Base-by-base conservation (phyloP, 2,329 filamentous ascomycete genomes). In the Polychaeton citri region DNA sequence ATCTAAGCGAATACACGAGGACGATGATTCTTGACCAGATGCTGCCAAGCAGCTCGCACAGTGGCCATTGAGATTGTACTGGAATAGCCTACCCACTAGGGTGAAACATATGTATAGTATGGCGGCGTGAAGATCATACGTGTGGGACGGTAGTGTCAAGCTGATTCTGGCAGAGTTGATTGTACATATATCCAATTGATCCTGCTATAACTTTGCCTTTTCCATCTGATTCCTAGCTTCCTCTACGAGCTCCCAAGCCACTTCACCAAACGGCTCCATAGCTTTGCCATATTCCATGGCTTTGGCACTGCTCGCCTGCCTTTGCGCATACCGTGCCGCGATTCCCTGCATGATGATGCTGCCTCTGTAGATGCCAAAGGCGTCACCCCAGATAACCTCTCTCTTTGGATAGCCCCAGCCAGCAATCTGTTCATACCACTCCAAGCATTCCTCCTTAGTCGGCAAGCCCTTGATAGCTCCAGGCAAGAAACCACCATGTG, bases 261-360 rank as follows among this genome's bases (percentile, higher is more conserved):
- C 68, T 58, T 84, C 69, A 0, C 80, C 86, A 65, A 88, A 74
- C 16, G 81, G 77, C 32, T 65, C 69, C 61, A 82, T 77, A 56
- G 74, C 72, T 37, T 63, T 64, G 2, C 71, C 85, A 59, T 93
- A 83, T 30, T 76, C 69, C 47, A 68, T 72, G 5, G 90, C 90
- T 55, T 81, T 74, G 39, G 75, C 81, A 57, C 85, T 94, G 61
- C 86, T 94, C 24, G 90, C 90, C 68, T 96, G 88, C 33, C 88
- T 67, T 33, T 72, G 64, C 18, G 90, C 90, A 57, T 81, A 81
- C 44, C 90, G 67, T 34, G 90, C 90, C 33, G 87, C 87, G 55
- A 98, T 96, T 3, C 90, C 90, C 65, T 98, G 90, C 78, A 67
- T 74, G 53, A 79, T 78, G 28, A 79, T 65, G 17, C 68, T 65